Evolutionary conservation across 1,284 basidiomycete genomes (phyloP).

Genomic region (Blastosporella zonata): DNA sequence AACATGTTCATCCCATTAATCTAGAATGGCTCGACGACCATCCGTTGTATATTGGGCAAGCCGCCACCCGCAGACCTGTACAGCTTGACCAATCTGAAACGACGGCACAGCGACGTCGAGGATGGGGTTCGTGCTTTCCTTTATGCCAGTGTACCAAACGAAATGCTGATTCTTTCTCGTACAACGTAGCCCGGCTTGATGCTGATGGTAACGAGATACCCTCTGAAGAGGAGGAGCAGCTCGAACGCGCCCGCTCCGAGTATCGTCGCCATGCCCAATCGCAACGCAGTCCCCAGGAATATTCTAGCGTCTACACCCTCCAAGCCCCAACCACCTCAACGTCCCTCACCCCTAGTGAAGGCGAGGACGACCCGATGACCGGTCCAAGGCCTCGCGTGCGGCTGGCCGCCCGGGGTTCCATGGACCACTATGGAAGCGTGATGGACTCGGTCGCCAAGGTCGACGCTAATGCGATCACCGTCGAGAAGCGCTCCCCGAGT

Average conservation of each 20-base stretch:
- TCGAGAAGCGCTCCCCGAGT: neutral
- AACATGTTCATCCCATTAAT: conserved; percentile 38
- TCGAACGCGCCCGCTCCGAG: conserved; percentile 39
- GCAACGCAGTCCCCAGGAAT: conserved; percentile 6
- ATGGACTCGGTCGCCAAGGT: conserved; percentile 19
- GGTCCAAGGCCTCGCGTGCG: conserved; percentile 14
- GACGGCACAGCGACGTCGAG: conserved; percentile 37
- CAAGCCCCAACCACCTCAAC: conserved; percentile 18
- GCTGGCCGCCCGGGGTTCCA: conserved; percentile 10
- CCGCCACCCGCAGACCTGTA: conserved; percentile 10
- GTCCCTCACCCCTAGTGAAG: conserved; percentile 14
- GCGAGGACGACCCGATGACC: neutral
- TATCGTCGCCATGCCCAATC: conserved; percentile 31
- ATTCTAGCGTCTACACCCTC: conserved; percentile 13
- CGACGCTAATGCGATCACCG: neutral
- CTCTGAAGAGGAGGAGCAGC: conserved; percentile 46
- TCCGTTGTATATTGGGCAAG: conserved; percentile 28
- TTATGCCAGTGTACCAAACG: neutral
- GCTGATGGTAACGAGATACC: conserved; percentile 56
- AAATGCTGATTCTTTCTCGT: conserved; percentile 5
- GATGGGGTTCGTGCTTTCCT: conserved; percentile 45
- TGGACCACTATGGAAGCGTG: conserved; percentile 19
- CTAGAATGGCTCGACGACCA: conserved; percentile 34
- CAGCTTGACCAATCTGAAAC: conserved; percentile 10
- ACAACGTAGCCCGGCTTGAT: conserved; percentile 46